Conservation (phyloP, 305 asterid species). For the Euphrasia arctica region DNA sequence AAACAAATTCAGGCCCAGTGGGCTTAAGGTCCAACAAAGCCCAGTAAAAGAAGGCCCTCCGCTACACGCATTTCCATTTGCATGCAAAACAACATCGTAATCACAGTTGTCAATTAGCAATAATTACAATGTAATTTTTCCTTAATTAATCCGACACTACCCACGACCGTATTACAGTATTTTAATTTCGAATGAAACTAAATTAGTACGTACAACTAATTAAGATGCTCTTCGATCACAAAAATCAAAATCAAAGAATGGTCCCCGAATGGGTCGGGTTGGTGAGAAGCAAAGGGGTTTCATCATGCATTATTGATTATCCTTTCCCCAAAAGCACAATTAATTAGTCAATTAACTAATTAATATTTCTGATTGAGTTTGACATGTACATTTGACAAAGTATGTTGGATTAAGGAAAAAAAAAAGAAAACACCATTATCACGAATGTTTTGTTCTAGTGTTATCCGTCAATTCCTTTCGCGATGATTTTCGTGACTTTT, state of each 20-base stretch:
- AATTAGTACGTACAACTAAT: conserved; percentile 1
- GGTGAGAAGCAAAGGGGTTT: conserved; percentile 44
- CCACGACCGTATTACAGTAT: not conserved
- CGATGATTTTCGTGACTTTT: not conserved
- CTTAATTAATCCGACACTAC: conserved; percentile 41
- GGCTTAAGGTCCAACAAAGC: too few relatives aligned
- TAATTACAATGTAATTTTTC: conserved; percentile 49
- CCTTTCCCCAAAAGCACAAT: too few relatives aligned
- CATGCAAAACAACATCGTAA: too few relatives aligned
- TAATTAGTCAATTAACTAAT: too few relatives aligned
- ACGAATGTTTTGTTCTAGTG: conserved; percentile 24
- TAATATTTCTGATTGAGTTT: too few relatives aligned
- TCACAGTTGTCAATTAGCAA: conserved; percentile 33
- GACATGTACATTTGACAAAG: conserved; percentile 24
- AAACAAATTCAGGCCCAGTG: too few relatives aligned
- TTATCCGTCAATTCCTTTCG: conserved; percentile 1
- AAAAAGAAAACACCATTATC: conserved; percentile 14
- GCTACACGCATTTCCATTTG: conserved; percentile 14
- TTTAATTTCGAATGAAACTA: too few relatives aligned
- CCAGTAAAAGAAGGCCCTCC: conserved; percentile 1
- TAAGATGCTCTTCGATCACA: conserved; percentile 31
- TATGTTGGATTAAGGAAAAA: not conserved
- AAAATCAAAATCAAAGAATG: conserved; percentile 20
- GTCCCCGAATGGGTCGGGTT: conserved; percentile 51
- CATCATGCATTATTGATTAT: conserved; percentile 22